Base-by-base conservation (phyloP, 2,329 filamentous ascomycete species). In the Ascochyta koolunga region DNA sequence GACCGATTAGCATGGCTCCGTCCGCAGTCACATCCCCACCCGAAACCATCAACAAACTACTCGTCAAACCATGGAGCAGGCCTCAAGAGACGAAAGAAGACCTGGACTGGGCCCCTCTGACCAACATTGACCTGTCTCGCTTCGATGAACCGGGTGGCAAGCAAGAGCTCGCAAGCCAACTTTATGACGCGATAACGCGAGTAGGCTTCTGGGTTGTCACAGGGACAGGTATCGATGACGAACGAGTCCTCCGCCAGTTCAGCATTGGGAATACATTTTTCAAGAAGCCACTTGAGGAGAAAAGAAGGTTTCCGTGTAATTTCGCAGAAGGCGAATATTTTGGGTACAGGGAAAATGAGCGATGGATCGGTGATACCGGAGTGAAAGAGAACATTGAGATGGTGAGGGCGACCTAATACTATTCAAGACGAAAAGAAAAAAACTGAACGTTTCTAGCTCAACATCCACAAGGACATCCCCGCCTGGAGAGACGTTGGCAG, bases 351-450 rank as follows among this genome's bases (percentile, higher is more conserved):
- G 29, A 58, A 57, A 54, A 48, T 10, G 41, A 44, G 29, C 45
- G 70, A 18, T 76, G 73, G 73, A 66, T 74, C 49, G 71, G 73
- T 1, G 70, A 76, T 39, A 75, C 67, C 0, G 71, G 71, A 2
- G 66, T 74, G 15, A 74, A 74, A 31, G 72, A 76, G 27, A 75
- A 76, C 47, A 51, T 75, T 18, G 72, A 76, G 40, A 73, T 74
- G 71, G 50, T 54, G 21, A 49, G 58, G 15, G 2, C 6, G 37
- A 9, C 9, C 9, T 35, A 10, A 35, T 35, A 18, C 8, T 16
- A 5, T 37, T 19, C 18, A 6, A 2, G 31, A 33, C 31, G 31
- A 16, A 4, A 16, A 33, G 16, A 13, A 2, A 8, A 7, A 1
- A 3, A 7, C 42, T 53, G 24, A 53, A 11, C 2, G 61, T 66